Conservation (phyloP, 2,329 filamentous ascomycete genomes). For the Colletotrichum brevisporum region DNA sequence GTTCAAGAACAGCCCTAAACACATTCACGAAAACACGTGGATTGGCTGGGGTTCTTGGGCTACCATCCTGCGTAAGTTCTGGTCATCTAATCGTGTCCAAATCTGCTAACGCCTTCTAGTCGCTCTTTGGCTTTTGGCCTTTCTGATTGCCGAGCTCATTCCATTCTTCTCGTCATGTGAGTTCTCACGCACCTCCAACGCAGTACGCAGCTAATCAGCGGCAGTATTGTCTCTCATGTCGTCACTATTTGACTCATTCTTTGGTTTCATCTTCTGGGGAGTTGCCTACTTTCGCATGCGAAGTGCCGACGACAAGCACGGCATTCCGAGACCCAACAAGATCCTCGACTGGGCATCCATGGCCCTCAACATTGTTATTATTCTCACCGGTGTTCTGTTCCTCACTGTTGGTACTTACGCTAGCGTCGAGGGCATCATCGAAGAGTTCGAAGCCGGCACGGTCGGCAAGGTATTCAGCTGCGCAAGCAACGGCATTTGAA, state of each 20-base stretch:
- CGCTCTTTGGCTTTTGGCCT: slow-evolving; percentile 85
- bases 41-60: slow-evolving; percentile 86
- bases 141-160: slow-evolving; percentile 93
- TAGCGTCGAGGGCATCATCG: slow-evolving; percentile 80
- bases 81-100: background rate
- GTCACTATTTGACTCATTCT: slow-evolving; percentile 93
- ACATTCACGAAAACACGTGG: slow-evolving; percentile 85
- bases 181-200: slow-evolving; percentile 43
- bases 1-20: slow-evolving; percentile 77
- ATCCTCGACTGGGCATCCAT: slow-evolving; percentile 68
- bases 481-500: slow-evolving; percentile 68
- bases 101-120: slow-evolving; percentile 53
- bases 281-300: slow-evolving; percentile 85
- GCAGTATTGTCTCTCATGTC: slow-evolving; percentile 80
- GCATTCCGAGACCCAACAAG: slow-evolving; percentile 65
- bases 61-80: slow-evolving; percentile 72
- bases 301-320: slow-evolving; percentile 70
- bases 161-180: slow-evolving; percentile 87
- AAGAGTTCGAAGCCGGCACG: slow-evolving; percentile 74
- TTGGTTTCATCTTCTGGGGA: slow-evolving; percentile 96
- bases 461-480: slow-evolving; percentile 85
- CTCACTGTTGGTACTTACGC: slow-evolving; percentile 86
- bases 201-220: slow-evolving; percentile 49
- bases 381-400: slow-evolving; percentile 84
- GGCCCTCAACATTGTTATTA: slow-evolving; percentile 80